Conservation (phyloP, 805 yeast genomes). For the Wickerhamiella occidentalis region DNA sequence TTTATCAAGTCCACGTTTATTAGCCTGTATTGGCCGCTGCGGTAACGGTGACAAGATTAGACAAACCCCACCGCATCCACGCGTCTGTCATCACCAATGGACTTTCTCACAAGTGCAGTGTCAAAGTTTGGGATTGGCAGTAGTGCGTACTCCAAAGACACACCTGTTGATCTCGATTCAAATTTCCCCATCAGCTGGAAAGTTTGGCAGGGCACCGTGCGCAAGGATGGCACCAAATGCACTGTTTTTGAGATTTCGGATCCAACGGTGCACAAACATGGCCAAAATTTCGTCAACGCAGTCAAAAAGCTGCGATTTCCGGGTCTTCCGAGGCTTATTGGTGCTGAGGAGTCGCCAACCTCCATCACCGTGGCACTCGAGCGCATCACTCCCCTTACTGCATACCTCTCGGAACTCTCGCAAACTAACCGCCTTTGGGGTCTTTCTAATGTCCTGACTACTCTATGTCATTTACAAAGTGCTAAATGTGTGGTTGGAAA, state of each 20-base stretch:
- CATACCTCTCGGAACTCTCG: slow-evolving; percentile 28
- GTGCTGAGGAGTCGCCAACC: slow-evolving; percentile 50
- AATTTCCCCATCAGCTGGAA: slow-evolving; percentile 44
- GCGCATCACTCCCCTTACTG: slow-evolving; percentile 42
- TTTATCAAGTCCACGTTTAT: too few species aligned
- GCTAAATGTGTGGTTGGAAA: slow-evolving; percentile 52
- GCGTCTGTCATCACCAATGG: slow-evolving; percentile 33
- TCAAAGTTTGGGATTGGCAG: slow-evolving; percentile 30
- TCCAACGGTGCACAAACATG: slow-evolving; percentile 30
- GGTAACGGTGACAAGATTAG: not conserved
- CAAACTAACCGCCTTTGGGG: slow-evolving; percentile 34
- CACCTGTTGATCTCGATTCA: slow-evolving; percentile 19
- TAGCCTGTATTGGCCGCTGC: too few species aligned
- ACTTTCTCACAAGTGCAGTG: slow-evolving; percentile 54
- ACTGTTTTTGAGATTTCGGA: slow-evolving; percentile 45
- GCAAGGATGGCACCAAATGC: slow-evolving; percentile 37
- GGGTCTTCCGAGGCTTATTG: slow-evolving; percentile 51
- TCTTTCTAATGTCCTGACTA: slow-evolving; percentile 40
- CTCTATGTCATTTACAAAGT: slow-evolving; percentile 47
- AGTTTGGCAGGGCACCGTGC: slow-evolving; percentile 43
- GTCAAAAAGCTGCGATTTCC: slow-evolving; percentile 54
- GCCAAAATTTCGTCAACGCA: slow-evolving; percentile 36
- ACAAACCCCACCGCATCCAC: not conserved
- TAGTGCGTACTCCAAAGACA: slow-evolving; percentile 28
- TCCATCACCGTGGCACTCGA: slow-evolving; percentile 55